A percentile compares a stretch with the other conserved stretches of the same genome.
These are phyloP conservation scores for Capronia epimyces DNA, from an alignment of 2,329 filamentous ascomycete species.

Conservation along the genomic window DNA sequence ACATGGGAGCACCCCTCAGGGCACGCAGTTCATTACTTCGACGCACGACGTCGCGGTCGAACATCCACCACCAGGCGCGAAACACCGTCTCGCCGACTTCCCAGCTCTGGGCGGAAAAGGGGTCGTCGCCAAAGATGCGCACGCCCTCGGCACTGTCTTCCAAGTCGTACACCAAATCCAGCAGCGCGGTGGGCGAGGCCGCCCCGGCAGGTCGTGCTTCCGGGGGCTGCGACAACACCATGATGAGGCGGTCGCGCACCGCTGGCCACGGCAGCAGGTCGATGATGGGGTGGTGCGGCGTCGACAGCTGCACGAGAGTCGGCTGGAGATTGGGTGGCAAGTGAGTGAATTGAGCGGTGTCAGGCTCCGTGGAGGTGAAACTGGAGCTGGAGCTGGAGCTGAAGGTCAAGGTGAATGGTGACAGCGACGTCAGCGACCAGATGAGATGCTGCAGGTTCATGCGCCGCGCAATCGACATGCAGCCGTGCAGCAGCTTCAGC, in stretches of 20 bases:
- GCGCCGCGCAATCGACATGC: slow-evolving; percentile 46
- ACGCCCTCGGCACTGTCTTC: slow-evolving; percentile 52
- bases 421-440: slow-evolving; percentile 46
- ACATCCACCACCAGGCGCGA: slow-evolving; percentile 57
- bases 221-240: slow-evolving; percentile 48
- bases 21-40: slow-evolving; percentile 50
- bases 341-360: slow-evolving; percentile 32
- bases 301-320: slow-evolving; percentile 45
- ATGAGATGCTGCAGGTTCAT: slow-evolving; percentile 39
- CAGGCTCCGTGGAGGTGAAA: slow-evolving; percentile 7
- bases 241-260: slow-evolving; percentile 50
- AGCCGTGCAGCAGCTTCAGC: slow-evolving; percentile 46
- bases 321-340: slow-evolving; percentile 49
- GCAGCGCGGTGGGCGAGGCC: slow-evolving; percentile 44
- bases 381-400: too few species aligned
- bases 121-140: slow-evolving; percentile 47
- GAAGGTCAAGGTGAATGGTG: slow-evolving; percentile 47
- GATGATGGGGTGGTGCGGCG: slow-evolving; percentile 54
- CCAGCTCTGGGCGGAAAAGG: slow-evolving; percentile 48
- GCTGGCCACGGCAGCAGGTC: slow-evolving; percentile 56
- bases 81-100: slow-evolving; percentile 57
- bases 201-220: slow-evolving; percentile 46
- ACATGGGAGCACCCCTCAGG: slow-evolving; percentile 39
- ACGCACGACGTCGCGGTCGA: slow-evolving; percentile 51
- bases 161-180: slow-evolving; percentile 53